Conservation (phyloP, 768 basidiomycete genomes). For the Leucosporidium scottii region DNA sequence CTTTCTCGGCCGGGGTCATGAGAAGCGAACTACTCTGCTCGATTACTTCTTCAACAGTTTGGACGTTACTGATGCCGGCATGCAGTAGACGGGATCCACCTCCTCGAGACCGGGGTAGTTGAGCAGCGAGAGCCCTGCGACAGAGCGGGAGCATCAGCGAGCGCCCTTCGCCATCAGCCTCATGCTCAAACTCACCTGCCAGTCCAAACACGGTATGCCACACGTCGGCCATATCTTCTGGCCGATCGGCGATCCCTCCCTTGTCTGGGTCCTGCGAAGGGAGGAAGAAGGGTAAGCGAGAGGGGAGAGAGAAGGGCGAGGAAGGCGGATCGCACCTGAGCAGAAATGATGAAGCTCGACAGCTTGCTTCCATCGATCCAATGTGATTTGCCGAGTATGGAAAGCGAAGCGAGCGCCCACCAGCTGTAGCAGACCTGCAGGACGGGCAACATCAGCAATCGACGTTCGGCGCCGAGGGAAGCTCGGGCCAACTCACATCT, state of each 20-base stretch:
- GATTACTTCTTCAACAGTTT: neutral
- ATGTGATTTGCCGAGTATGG: conserved; percentile 68
- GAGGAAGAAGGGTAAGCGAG: neutral
- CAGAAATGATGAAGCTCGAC: conserved; percentile 71
- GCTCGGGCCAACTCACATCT: conserved; percentile 56
- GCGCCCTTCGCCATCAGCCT: neutral
- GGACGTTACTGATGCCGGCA: conserved; percentile 61
- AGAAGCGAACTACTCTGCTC: too few relatives aligned
- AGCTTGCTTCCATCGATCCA: conserved; percentile 86
- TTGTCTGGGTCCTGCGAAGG: conserved; percentile 70
- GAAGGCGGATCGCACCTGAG: conserved; percentile 56
- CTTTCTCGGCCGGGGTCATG: too few relatives aligned
- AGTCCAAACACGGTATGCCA: conserved; percentile 93
- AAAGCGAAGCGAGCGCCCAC: conserved; percentile 85
- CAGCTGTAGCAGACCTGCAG: conserved; percentile 89
- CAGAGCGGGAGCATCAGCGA: neutral
- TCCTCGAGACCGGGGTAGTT: conserved; percentile 78
- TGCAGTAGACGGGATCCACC: conserved; percentile 91
- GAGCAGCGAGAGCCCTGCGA: conserved; percentile 70
- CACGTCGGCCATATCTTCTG: conserved; percentile 91
- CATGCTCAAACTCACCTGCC: conserved; percentile 52
- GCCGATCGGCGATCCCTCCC: conserved; percentile 90
- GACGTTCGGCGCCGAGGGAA: too few relatives aligned
- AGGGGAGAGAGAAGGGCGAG: too few relatives aligned
- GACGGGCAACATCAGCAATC: neutral